These are phyloP conservation scores for Wilcoxina mikolae DNA, from an alignment of 495 filamentous ascomycete species.

Conservation along the genomic window DNA sequence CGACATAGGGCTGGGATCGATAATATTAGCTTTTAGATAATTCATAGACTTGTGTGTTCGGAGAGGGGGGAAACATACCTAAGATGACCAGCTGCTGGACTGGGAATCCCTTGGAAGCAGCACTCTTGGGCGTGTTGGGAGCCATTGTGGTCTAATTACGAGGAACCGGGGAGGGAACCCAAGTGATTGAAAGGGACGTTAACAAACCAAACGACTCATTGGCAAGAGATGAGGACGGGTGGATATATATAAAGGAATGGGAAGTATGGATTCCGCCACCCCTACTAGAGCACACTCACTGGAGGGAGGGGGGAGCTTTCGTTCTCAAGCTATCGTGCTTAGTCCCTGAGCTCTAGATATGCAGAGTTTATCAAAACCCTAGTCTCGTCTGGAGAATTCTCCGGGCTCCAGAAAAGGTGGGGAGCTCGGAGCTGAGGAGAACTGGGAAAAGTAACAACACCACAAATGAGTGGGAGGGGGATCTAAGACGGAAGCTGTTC, in stretches of 20 bases:
- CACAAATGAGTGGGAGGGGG: too few species aligned
- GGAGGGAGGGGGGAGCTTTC: too few species aligned
- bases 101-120: slow-evolving; percentile 31
- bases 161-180: too few species aligned
- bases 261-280: too few species aligned
- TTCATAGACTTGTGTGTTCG: slow-evolving; percentile 1
- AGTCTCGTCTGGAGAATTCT: too few species aligned
- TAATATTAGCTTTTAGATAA: slow-evolving; percentile 27
- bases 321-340: too few species aligned
- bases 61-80: slow-evolving; percentile 38
- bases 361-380: too few species aligned
- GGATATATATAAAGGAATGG: not conserved
- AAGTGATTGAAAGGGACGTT: not conserved
- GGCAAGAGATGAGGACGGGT: not conserved
- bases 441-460: too few species aligned
- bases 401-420: not conserved
- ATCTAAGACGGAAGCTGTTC: not conserved
- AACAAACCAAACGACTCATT: not conserved
- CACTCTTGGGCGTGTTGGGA: not conserved
- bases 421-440: too few species aligned
- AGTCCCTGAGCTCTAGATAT: too few species aligned
- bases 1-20: slow-evolving; percentile 58
- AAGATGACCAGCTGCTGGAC: slow-evolving; percentile 55
- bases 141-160: not conserved
- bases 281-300: too few species aligned